Base-by-base conservation (phyloP, 1,284 basidiomycete genomes). In the Pterulicium gracile region DNA sequence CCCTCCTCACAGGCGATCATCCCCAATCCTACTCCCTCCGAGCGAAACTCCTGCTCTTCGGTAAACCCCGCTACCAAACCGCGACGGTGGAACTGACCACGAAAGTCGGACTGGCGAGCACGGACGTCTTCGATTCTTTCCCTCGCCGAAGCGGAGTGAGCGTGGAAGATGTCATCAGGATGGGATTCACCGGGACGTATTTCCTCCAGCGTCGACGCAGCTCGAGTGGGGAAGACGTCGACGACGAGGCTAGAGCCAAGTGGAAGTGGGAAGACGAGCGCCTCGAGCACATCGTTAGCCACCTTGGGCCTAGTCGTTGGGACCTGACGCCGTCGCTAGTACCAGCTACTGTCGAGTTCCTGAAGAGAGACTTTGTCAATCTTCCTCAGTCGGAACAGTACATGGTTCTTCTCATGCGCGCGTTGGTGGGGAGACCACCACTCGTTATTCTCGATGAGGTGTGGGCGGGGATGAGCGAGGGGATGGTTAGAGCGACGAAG, bases 1-100 rank as follows among this genome's bases (percentile, higher is more conserved):
- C 94, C 3, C 64, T 98, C 24, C 68, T 98, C 32, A 89, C 92
- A 0, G 95, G 95, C 19, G 91, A 95, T 56, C 95, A 98, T 61
- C 94, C 95, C 0, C 89, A 90, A 52, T 95, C 93, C 0, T 98
- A 85, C 65, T 23, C 59, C 66, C 21, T 62, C 63, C 24, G 49
- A 54, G 65, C 73, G 0, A 66, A 85, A 14, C 73, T 98, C 4
- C 67, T 71, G 2, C 75, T 93, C 40, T 89, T 94, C 52, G 77
- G 75, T 35, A 69, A 73, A 35, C 82, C 82, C 0, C 79, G 87
- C n/a, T 71, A 71, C 4, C 60, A 61, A 1, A 75, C 79, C 44
- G 68, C 88, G 14, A 79, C 90, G 5, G 56, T 67, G 3, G 61
- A 67, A 50, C 64, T 83, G 53, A 72, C 76, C 48, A 61, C 68